Percentiles rank a stretch among this genome's conserved stretches.
Evolutionary conservation across 1,284 basidiomycete genomes (phyloP).

Genomic region (Pseudomicrostroma phylloplanum): DNA sequence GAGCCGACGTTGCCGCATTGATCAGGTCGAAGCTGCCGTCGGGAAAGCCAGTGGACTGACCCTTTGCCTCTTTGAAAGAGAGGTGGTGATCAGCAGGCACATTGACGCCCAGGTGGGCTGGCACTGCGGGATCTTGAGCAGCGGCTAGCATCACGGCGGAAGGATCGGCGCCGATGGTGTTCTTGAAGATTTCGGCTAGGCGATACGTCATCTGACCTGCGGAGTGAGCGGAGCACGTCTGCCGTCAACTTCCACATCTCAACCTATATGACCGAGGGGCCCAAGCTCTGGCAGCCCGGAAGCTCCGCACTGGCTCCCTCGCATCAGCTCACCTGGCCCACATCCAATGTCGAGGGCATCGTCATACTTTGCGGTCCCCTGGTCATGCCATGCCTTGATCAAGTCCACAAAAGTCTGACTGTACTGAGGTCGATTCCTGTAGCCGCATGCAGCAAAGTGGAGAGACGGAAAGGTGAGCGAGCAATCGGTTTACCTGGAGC

Average conservation of each 20-base stretch:
- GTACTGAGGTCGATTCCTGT: not conserved
- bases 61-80: not conserved
- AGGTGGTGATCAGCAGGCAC: not conserved
- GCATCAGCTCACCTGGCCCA: not conserved
- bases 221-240: too few species aligned
- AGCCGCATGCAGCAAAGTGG: not conserved
- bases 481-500: too few species aligned
- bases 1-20: not conserved
- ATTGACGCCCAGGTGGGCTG: not conserved
- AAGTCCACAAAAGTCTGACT: not conserved
- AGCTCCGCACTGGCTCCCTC: too few species aligned
- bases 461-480: not conserved
- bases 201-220: not conserved
- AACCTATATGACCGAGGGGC: too few species aligned
- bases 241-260: too few species aligned
- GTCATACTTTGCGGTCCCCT: not conserved
- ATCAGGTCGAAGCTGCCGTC: slow-evolving; percentile 1
- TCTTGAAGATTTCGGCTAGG: not conserved
- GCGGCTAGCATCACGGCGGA: not conserved
- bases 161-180: not conserved
- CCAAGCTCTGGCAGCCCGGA: too few species aligned
- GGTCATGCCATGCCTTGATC: not conserved
- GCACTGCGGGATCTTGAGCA: not conserved
- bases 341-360: not conserved
- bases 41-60: not conserved